These are phyloP conservation scores for Mucor irregularis DNA, from an alignment of 371 early-diverging fungal genomes.

Conservation along the genomic window DNA sequence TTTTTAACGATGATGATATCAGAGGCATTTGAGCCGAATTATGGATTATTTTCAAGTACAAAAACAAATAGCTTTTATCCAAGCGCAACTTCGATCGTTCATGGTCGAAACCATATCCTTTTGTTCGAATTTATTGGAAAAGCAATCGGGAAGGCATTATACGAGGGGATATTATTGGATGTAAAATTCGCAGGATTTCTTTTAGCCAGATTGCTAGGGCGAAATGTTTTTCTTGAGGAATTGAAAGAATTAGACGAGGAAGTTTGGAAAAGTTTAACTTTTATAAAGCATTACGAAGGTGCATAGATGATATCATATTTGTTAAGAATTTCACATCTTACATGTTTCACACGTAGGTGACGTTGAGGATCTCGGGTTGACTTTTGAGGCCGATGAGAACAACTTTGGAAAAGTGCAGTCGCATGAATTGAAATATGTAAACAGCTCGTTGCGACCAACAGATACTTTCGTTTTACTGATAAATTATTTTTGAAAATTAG, in stretches of 20 bases:
- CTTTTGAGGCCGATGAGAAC: constrained; percentile 69
- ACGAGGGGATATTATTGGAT: constrained; percentile 87
- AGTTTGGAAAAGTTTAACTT: constrained; percentile 77
- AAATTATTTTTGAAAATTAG: constrained; percentile 13
- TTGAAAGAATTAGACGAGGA: constrained; percentile 80
- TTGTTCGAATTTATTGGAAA: constrained; percentile 83
- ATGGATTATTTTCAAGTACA: constrained; percentile 73
- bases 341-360: too few species aligned
- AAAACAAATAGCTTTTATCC: constrained; percentile 74
- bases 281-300: constrained; percentile 78
- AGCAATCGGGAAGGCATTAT: constrained; percentile 83
- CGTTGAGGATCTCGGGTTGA: constrained; percentile 63
- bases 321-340: too few species aligned
- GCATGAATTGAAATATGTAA: constrained; percentile 50
- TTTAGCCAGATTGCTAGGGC: constrained; percentile 77
- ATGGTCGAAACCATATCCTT: constrained; percentile 55
- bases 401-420: constrained; percentile 51
- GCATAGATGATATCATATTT: not conserved
- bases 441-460: too few species aligned
- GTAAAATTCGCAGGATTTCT: constrained; percentile 88
- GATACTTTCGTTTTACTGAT: too few species aligned
- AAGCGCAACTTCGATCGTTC: constrained; percentile 47
- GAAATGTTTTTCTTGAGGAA: constrained; percentile 78
- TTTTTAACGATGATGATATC: constrained; percentile 77
- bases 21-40: constrained; percentile 77